Base-by-base conservation (phyloP, 2,329 filamentous ascomycete genomes). In the Massarina eburnea region DNA sequence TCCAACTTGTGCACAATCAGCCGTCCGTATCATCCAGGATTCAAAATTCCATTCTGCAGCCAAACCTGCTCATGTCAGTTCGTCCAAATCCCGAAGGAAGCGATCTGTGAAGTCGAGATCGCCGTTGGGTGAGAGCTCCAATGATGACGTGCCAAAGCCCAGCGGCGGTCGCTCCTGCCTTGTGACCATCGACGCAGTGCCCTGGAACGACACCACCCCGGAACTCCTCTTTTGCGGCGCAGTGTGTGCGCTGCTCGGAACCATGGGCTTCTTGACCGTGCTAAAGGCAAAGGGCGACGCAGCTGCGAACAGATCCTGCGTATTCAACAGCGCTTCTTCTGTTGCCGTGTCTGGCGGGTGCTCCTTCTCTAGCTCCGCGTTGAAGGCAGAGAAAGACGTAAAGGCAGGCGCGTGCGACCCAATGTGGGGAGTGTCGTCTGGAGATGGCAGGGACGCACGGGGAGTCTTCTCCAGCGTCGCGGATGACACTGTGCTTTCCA, bases 231-330 rank as follows among this genome's bases (percentile, higher is more conserved):
- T 35, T 46, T 40, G 8, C 45, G 24, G 42, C 24, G 38, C 33
- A 9, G 48, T 41, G 15, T 45, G 26, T 6, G 44, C 47, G n/a
- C 51, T 35, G 12, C 42, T 53, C 10, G 56, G 46, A 12, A 55
- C 50, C 18, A 64, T 43, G 7, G 59, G 59, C 56, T 74, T 75
- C 58, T 75, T 76, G 26, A 70, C 59, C 9, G 71, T 72, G 41
- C 69, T 71, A 52, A 68, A 67, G 12, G 59, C 48, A 59, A 74
- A 72, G 33, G 74, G 57, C 36, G 71, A 63, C 41, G 65, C 70
- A 52, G 65, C 71, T 20, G 67, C 64, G 37, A 76, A 67, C 8
- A 77, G 55, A 14, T 73, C 71, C 43, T 77, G 75, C 2, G 75
- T 77, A 45, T 71, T 74, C 24, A 72, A 55, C 8, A 55, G 51